phyloP scores from a whole-genome alignment of 2,329 filamentous ascomycete genomes.

The Alternaria burnsii region DNA sequence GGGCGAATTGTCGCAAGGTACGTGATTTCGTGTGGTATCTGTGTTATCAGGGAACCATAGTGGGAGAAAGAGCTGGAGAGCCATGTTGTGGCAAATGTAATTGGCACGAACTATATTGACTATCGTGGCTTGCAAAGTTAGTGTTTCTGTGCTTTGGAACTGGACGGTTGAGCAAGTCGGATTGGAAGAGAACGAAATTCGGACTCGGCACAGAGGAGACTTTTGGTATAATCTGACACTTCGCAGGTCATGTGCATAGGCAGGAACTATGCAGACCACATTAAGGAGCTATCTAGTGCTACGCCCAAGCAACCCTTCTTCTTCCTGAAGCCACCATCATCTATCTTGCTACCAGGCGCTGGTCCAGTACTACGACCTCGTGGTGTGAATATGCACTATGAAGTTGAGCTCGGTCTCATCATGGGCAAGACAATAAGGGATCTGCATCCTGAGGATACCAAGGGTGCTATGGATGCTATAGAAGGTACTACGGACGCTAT shows the following conservation, averaged over 20 bases:
- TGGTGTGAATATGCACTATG: slow-evolving; percentile 89
- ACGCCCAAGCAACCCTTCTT: slow-evolving; percentile 97
- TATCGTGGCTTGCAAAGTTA: background rate
- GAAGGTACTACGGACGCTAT: slow-evolving; percentile 64
- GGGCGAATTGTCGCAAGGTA: slow-evolving; percentile 60
- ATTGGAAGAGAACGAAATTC: background rate
- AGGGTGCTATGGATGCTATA: slow-evolving; percentile 83
- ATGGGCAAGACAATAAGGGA: slow-evolving; percentile 84
- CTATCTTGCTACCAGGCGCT: slow-evolving; percentile 79
- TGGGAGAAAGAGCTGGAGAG: background rate
- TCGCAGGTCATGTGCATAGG: slow-evolving; percentile 86
- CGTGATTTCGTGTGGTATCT: slow-evolving; percentile 9
- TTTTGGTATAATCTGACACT: slow-evolving; percentile 1
- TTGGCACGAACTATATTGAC: background rate
- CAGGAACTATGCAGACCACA: slow-evolving; percentile 96
- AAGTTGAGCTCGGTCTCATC: slow-evolving; percentile 90
- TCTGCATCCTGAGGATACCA: slow-evolving; percentile 74
- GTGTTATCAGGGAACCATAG: background rate
- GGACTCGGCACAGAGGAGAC: background rate
- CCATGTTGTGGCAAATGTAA: background rate
- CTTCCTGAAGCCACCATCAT: slow-evolving; percentile 94
- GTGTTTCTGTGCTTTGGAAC: background rate
- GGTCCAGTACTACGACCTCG: slow-evolving; percentile 83
- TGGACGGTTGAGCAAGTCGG: background rate
- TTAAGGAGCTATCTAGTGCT: slow-evolving; percentile 86